Percentiles rank a stretch among this genome's conserved stretches.
phyloP scores from a whole-genome alignment of 192 early-diverging fungal species.

The Gamsiella multidivaricata region DNA sequence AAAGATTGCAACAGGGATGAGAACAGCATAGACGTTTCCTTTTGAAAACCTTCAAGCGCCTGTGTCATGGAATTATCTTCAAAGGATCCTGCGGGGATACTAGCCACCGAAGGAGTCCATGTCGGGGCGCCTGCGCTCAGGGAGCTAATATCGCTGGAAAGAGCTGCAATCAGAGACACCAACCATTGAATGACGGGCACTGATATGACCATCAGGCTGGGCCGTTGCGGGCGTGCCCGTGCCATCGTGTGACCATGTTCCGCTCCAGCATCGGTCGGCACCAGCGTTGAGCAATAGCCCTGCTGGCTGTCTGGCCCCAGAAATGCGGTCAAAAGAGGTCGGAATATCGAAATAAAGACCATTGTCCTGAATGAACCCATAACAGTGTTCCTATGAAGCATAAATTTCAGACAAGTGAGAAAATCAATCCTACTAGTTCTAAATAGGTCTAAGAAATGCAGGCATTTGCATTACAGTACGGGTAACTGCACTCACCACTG shows the following conservation, averaged over 20 bases:
- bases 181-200: slow-evolving; percentile 24
- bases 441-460: no score
- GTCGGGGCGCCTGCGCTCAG: neutral
- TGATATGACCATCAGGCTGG: slow-evolving; percentile 13
- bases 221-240: neutral
- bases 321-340: slow-evolving; percentile 33
- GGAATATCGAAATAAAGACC: slow-evolving; percentile 3
- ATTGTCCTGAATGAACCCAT: slow-evolving; percentile 25
- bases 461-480: no score
- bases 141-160: neutral
- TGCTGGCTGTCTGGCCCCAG: neutral
- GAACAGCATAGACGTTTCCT: slow-evolving; percentile 30
- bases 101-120: no score
- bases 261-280: neutral
- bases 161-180: slow-evolving; percentile 8
- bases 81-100: neutral
- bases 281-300: neutral
- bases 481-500: slow-evolving; percentile 29
- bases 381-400: slow-evolving; percentile 12
- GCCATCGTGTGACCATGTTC: neutral
- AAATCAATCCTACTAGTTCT: no score
- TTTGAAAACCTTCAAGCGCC: slow-evolving; percentile 23
- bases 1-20: slow-evolving; percentile 27
- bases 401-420: no score
- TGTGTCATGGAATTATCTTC: neutral